Evolutionary conservation across 202 grass and related monocot genomes (phyloP), one percentile per base, ranked within the genome.

Genomic region (Zoysia matrella): DNA sequence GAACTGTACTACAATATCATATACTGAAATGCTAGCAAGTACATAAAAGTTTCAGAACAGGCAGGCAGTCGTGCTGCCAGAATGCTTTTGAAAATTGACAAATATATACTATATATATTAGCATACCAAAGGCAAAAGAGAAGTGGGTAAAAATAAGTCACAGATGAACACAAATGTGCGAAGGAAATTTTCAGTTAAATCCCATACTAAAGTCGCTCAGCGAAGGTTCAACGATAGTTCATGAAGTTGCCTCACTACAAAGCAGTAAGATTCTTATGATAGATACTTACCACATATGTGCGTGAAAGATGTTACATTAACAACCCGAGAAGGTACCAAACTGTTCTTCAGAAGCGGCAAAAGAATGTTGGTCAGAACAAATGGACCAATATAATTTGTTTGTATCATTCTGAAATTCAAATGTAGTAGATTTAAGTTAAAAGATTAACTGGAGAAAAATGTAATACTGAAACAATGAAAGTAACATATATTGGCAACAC

Each of bases 261-360:
- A 62, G 39, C 8, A 62, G 8, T 62, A 39, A 62, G 5, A 64
- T 3, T 4, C 8, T 40, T 22, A 66, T 1, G 46, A 40, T 47
- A 76, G 22, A 61, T n/a, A 56, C 76, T 91, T 82, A 95, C 92
- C 92, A 52, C 88, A 93, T 91, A 90, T 92, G 81, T 98, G 92
- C 48, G 95, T 98, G 78, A 98, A 98, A 75, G 95, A 98, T 55
- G 95, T 93, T 52, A 98, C 73, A 76, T 98, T 95, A 86, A 98
- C 90, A 18, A 98, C 81, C 52, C 92, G 77, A 60, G 92, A 90
- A 55, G 86, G 87, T 63, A 83, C 58, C 3, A 44, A 72, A 62
- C 95, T 98, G 77, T 83, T 98, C 77, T 91, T 93, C 47, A 98
- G 90, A 74, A 98, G 72, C 52, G 95, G 92, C 80, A 95, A 75